phyloP scores from a whole-genome alignment of 495 filamentous ascomycete genomes.

The Aspergillus nidulans region DNA sequence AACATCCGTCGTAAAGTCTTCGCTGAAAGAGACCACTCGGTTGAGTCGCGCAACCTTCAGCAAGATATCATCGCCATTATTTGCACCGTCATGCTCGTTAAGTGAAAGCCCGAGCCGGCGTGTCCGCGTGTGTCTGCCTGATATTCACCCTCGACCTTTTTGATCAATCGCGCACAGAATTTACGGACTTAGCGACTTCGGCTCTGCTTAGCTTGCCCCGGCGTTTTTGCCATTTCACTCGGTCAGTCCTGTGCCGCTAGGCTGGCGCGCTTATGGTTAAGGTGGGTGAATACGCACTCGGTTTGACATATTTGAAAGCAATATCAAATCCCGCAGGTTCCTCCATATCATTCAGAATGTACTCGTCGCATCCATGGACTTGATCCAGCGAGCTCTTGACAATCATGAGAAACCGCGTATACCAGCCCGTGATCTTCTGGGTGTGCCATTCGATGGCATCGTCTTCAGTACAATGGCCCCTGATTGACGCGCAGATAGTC shows the following conservation, averaged over 20 bases:
- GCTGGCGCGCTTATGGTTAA: not conserved
- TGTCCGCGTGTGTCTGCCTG: not conserved
- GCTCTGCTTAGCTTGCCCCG: not conserved
- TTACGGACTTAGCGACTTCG: not conserved
- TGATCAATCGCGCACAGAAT: not conserved
- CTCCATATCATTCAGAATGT: not conserved
- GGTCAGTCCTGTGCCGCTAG: not conserved
- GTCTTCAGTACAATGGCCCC: not conserved
- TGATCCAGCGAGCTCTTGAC: not conserved
- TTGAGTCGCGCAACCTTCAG: not conserved
- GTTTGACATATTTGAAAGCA: not conserved
- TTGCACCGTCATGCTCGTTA: not conserved
- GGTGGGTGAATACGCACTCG: not conserved
- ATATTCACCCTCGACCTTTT: not conserved
- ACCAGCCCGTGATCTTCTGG: not conserved
- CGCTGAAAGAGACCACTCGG: not conserved
- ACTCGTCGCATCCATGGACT: not conserved
- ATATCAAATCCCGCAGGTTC: not conserved
- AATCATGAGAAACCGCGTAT: not conserved
- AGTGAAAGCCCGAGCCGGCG: not conserved
- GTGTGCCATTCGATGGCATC: not conserved
- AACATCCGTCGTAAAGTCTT: not conserved
- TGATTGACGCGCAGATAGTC: not conserved
- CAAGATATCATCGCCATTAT: not conserved
- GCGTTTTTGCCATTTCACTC: not conserved